phyloP scores from a whole-genome alignment of 257 asterid species.

The Penstemon newberryi region DNA sequence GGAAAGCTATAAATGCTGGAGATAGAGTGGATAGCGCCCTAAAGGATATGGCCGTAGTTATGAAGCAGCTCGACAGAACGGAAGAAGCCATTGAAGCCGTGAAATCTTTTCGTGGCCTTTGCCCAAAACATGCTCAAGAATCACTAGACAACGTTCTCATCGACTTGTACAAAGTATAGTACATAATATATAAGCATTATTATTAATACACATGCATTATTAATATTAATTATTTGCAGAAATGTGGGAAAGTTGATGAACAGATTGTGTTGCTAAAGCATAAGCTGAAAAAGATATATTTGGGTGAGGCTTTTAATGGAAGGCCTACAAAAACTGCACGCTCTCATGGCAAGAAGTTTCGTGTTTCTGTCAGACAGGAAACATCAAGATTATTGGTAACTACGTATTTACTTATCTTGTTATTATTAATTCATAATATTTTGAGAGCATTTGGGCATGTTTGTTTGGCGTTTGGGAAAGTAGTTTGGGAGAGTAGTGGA shows the following conservation, averaged over 20 bases:
- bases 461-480: too few relatives aligned
- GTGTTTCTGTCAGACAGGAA: conserved; percentile 75
- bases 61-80: conserved; percentile 73
- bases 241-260: conserved; percentile 81
- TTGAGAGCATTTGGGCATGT: too few relatives aligned
- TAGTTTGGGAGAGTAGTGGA: too few relatives aligned
- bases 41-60: conserved; percentile 81
- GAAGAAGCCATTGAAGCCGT: conserved; percentile 79
- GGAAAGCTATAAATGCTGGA: conserved; percentile 76
- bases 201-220: not conserved
- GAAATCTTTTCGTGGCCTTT: conserved; percentile 56
- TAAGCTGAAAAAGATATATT: conserved; percentile 68
- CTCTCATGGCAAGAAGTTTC: conserved; percentile 89
- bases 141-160: conserved; percentile 79
- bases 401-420: too few relatives aligned
- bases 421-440: too few relatives aligned
- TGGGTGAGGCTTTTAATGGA: conserved; percentile 85
- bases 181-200: too few relatives aligned
- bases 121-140: conserved; percentile 64
- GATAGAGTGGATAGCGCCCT: conserved; percentile 79
- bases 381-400: conserved; percentile 67
- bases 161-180: conserved; percentile 69
- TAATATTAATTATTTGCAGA: conserved; percentile 39
- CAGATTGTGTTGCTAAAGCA: conserved; percentile 73
- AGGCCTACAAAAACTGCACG: conserved; percentile 84